Conservation (phyloP, 2,329 filamentous ascomycete species). For the Endoconidiophora laricicola region DNA sequence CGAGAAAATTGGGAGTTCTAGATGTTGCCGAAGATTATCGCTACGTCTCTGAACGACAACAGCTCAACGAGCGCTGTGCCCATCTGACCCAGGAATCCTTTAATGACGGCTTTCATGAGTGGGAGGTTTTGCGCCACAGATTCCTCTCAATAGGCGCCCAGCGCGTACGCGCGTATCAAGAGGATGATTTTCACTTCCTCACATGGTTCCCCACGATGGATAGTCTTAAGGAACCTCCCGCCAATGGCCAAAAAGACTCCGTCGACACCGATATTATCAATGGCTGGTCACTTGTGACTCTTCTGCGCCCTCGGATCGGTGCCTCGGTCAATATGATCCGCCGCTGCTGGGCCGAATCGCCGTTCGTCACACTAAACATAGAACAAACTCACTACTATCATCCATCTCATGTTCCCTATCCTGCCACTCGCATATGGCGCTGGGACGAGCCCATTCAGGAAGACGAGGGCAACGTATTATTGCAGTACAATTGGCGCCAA, state of each 20-base stretch:
- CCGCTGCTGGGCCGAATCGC: neutral
- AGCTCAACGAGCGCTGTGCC: neutral
- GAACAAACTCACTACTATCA: neutral
- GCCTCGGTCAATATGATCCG: neutral
- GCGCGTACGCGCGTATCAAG: neutral
- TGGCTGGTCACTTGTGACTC: neutral
- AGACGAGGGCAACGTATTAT: neutral
- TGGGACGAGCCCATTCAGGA: neutral
- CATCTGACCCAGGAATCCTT: neutral
- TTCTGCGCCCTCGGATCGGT: neutral
- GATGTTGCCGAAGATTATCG: too few relatives aligned
- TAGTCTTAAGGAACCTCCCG: neutral
- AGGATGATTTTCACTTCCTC: too few relatives aligned
- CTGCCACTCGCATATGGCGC: conserved; percentile 1
- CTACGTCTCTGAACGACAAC: too few relatives aligned
- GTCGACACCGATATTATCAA: conserved; percentile 3
- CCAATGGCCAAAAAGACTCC: too few relatives aligned
- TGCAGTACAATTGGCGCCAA: neutral
- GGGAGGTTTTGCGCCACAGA: neutral
- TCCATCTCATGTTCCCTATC: conserved; percentile 1
- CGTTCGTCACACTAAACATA: neutral
- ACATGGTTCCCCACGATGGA: neutral
- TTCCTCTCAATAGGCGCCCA: neutral
- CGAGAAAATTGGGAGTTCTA: too few relatives aligned
- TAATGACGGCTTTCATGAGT: neutral